A percentile compares a stretch with the other conserved stretches of the same genome.
phyloP scores from a whole-genome alignment of 2,329 filamentous ascomycete species.

The Teratosphaeria zuluensis region DNA sequence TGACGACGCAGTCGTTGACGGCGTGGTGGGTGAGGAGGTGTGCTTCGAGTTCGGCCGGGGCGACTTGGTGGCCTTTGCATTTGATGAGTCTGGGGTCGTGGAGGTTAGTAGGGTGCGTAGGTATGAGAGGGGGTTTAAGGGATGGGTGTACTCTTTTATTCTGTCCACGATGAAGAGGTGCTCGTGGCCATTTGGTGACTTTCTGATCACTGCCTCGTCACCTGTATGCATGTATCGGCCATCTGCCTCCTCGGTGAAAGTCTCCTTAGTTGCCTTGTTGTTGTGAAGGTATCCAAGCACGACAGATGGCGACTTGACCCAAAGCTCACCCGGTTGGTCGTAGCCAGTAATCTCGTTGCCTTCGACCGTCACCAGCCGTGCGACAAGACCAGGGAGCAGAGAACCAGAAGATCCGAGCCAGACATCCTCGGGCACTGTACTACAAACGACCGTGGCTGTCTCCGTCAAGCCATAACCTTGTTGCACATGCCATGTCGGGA shows the following conservation, averaged over 20 bases:
- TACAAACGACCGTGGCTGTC: constrained; percentile 59
- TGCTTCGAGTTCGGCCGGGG: constrained; percentile 63
- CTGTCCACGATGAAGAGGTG: constrained; percentile 81
- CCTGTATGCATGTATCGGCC: constrained; percentile 67
- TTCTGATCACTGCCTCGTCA: constrained; percentile 66
- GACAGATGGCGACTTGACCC: constrained; percentile 66
- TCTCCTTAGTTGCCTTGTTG: constrained; percentile 62
- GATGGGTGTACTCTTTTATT: constrained; percentile 48
- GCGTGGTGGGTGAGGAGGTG: constrained; percentile 64
- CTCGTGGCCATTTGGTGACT: constrained; percentile 57
- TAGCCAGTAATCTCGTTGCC: constrained; percentile 61
- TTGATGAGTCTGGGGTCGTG: constrained; percentile 22
- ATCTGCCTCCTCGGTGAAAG: constrained; percentile 53
- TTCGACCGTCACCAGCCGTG: constrained; percentile 57
- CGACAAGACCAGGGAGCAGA: constrained; percentile 55
- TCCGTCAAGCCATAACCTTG: constrained; percentile 67
- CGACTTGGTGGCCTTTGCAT: constrained; percentile 65
- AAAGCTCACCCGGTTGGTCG: constrained; percentile 69
- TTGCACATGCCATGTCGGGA: constrained; percentile 54
- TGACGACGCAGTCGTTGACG: constrained; percentile 72
- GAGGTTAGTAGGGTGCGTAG: not conserved
- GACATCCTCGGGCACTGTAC: constrained; percentile 53
- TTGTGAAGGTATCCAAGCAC: constrained; percentile 82
- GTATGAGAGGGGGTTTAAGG: not conserved
- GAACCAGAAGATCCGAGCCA: constrained; percentile 63